Evolutionary conservation across 1,139 yeast species (phyloP).

Genomic region (Pichia sp.): DNA sequence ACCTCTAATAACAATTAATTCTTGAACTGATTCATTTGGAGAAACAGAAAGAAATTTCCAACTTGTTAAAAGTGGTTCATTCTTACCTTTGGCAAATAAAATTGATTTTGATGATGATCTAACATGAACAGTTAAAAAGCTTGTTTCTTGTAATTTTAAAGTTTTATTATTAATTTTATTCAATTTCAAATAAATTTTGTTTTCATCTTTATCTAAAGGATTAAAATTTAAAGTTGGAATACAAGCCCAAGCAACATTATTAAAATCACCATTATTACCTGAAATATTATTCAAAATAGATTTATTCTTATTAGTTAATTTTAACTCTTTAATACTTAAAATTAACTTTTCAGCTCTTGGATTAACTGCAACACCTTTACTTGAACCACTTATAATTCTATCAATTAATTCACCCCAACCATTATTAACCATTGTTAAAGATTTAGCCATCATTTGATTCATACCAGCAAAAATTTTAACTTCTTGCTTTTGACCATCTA

Average conservation of each 20-base stretch:
- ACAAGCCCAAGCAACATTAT: conserved; percentile 42
- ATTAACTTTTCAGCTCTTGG: conserved; percentile 73
- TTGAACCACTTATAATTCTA: conserved; percentile 70
- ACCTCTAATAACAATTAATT: conserved; percentile 44
- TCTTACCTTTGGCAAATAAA: conserved; percentile 61
- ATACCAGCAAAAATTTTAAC: conserved; percentile 25
- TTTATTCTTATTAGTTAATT: conserved; percentile 21
- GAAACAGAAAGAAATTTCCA: conserved; percentile 80
- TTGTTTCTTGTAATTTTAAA: conserved; percentile 33
- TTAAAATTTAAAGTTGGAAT: conserved; percentile 60
- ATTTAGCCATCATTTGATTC: conserved; percentile 30
- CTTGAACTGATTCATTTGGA: conserved; percentile 48
- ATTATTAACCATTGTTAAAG: conserved; percentile 38
- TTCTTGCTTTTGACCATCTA: conserved; percentile 23
- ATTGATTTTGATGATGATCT: conserved; percentile 43
- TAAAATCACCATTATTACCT: conserved; percentile 25
- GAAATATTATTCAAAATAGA: conserved; percentile 11
- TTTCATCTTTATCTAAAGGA: conserved; percentile 54
- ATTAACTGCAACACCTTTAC: conserved; percentile 72
- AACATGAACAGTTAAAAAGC: conserved; percentile 30
- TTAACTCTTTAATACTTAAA: conserved; percentile 69
- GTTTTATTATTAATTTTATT: conserved; percentile 41
- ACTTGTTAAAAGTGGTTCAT: conserved; percentile 43
- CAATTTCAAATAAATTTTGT: conserved; percentile 52
- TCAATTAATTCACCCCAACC: conserved; percentile 92